These are phyloP conservation scores for Pythium myriotylum DNA, from an alignment of 352 stramenopile genomes.

Conservation along the genomic window DNA sequence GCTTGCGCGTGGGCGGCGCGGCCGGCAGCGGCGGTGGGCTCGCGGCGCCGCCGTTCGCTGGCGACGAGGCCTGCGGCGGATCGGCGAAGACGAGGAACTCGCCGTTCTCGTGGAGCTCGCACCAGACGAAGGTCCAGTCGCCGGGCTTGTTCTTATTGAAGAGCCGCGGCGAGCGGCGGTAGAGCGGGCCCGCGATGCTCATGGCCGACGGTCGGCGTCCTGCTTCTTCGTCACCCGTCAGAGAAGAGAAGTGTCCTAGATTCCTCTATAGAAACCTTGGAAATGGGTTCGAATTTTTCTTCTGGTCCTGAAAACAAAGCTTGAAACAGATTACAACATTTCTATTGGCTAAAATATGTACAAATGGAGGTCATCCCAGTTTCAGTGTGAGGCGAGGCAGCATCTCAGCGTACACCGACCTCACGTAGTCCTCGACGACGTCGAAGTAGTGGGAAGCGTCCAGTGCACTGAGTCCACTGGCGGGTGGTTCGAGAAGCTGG, in stretches of 20 bases:
- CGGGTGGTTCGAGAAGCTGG: slow-evolving; percentile 58
- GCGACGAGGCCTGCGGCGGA: slow-evolving; percentile 21
- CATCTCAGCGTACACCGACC: slow-evolving; percentile 63
- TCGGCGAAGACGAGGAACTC: slow-evolving; percentile 76
- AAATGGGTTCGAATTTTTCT: slow-evolving; percentile 15
- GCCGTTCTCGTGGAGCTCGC: slow-evolving; percentile 65
- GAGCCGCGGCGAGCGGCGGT: slow-evolving; percentile 67
- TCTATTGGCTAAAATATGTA: slow-evolving; percentile 13
- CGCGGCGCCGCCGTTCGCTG: not conserved
- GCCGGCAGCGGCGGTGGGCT: not conserved
- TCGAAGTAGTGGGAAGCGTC: slow-evolving; percentile 76
- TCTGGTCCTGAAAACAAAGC: not conserved
- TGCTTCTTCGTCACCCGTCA: not conserved
- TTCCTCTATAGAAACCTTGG: slow-evolving; percentile 19
- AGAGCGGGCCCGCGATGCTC: slow-evolving; percentile 72
- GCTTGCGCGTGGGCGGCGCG: slow-evolving; percentile 40
- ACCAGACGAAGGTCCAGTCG: slow-evolving; percentile 84
- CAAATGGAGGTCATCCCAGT: not conserved
- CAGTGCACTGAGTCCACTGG: slow-evolving; percentile 47
- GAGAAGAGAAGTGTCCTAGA: slow-evolving; percentile 4
- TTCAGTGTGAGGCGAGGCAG: slow-evolving; percentile 21
- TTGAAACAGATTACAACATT: not conserved
- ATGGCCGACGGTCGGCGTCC: slow-evolving; percentile 22
- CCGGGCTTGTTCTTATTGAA: slow-evolving; percentile 73
- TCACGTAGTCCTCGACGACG: slow-evolving; percentile 74